phyloP scores from a whole-genome alignment of 2,329 filamentous ascomycete genomes.

The Phialemonium atrogriseum region DNA sequence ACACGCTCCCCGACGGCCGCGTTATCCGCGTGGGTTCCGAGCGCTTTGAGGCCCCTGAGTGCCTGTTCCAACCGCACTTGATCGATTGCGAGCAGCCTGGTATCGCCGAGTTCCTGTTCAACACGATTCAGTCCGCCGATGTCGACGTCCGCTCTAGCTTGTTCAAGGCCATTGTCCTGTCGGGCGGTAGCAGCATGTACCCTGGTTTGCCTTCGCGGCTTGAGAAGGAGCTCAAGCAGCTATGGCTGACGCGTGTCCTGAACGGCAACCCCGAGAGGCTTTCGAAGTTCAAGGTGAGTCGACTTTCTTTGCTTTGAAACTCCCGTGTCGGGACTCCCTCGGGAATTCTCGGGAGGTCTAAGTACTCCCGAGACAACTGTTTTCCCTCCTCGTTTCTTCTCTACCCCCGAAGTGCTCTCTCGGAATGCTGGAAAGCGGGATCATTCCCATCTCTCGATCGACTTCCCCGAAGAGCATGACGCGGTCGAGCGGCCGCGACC shows the following conservation, averaged over 20 bases:
- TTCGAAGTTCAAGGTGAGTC: constrained; percentile 99
- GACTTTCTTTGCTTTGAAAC: no score
- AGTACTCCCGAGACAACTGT: no score
- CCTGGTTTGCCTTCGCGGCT: constrained; percentile 86
- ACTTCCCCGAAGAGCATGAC: no score
- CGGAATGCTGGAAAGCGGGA: no score
- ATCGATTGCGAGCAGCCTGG: constrained; percentile 97
- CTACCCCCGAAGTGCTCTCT: no score
- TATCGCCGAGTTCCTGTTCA: constrained; percentile 95
- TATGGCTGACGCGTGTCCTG: constrained; percentile 91
- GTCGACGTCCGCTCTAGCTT: constrained; percentile 89
- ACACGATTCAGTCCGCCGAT: constrained; percentile 93
- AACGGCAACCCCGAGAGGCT: constrained; percentile 86
- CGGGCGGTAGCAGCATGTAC: constrained; percentile 98
- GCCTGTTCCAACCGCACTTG: constrained; percentile 95
- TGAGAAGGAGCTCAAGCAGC: constrained; percentile 97
- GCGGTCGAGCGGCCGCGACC: no score
- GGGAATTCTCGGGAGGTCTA: no score
- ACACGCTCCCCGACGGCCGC: constrained; percentile 91
- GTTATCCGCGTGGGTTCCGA: constrained; percentile 95
- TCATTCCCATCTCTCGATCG: no score
- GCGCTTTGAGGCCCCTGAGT: constrained; percentile 95
- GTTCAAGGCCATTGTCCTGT: constrained; percentile 96
- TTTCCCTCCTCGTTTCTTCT: no score
- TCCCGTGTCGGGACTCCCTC: no score